A percentile compares a stretch with the other conserved stretches of the same genome.
phyloP scores from a whole-genome alignment of 2,329 filamentous ascomycete genomes.

The Fusarium sp. region DNA sequence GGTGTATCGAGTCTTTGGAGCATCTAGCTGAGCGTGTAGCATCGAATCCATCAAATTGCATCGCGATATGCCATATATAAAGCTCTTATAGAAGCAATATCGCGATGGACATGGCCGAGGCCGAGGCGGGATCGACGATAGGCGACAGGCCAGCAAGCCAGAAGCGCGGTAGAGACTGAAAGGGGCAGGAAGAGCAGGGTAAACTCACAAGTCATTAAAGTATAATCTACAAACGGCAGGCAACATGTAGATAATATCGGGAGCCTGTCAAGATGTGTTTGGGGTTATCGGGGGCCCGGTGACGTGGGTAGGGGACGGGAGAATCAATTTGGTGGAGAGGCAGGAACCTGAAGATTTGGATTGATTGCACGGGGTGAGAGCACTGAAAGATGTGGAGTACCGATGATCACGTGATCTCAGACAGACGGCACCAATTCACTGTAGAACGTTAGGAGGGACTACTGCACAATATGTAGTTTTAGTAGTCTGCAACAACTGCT shows the following conservation, averaged over 20 bases:
- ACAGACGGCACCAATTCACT: neutral
- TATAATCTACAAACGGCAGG: slow-evolving; percentile 56
- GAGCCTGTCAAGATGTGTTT: slow-evolving; percentile 43
- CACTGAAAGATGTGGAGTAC: slow-evolving; percentile 20
- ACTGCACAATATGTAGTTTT: neutral
- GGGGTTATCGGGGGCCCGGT: slow-evolving; percentile 48
- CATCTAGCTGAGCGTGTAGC: slow-evolving; percentile 52
- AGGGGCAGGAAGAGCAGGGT: slow-evolving; percentile 45
- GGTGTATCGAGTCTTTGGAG: slow-evolving; percentile 40
- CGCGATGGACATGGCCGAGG: slow-evolving; percentile 52
- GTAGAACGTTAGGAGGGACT: neutral
- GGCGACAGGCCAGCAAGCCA: slow-evolving; percentile 53
- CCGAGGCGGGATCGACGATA: slow-evolving; percentile 54
- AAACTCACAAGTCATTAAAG: slow-evolving; percentile 66
- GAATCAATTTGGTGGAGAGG: slow-evolving; percentile 52
- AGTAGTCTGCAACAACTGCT: neutral
- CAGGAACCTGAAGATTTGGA: slow-evolving; percentile 56
- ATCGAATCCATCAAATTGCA: slow-evolving; percentile 54
- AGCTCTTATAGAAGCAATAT: slow-evolving; percentile 49
- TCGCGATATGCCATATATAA: slow-evolving; percentile 42
- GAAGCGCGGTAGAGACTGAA: slow-evolving; percentile 47
- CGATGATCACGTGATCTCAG: slow-evolving; percentile 35
- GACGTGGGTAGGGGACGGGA: slow-evolving; percentile 52
- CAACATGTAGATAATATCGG: slow-evolving; percentile 44
- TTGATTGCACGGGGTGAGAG: slow-evolving; percentile 46